These are phyloP conservation scores for Pseudoneurospora amorphoporcata DNA, from an alignment of 495 filamentous ascomycete genomes.

Conservation along the genomic window DNA sequence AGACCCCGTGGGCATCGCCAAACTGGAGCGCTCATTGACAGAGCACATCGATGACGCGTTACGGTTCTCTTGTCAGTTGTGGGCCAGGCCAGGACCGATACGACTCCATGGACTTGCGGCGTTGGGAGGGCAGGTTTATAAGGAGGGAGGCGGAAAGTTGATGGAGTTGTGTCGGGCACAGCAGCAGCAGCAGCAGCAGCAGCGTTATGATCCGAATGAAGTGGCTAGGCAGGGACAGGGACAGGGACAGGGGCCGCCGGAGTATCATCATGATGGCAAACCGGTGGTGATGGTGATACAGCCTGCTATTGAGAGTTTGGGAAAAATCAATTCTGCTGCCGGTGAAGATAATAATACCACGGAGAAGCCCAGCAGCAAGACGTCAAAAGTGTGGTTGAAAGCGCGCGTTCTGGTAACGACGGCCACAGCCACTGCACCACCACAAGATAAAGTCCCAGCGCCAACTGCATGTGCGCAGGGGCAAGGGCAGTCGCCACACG, in stretches of 20 bases:
- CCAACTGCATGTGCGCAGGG: no score
- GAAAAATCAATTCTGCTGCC: no score
- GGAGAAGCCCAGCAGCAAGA: no score
- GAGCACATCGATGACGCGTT: constrained; percentile 12
- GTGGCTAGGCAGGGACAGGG: no score
- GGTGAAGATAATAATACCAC: no score
- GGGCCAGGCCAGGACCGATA: not conserved
- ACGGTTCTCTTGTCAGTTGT: constrained; percentile 6
- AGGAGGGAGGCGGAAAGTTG: not conserved
- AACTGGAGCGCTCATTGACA: constrained; percentile 3
- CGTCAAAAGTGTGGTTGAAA: no score
- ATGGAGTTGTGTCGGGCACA: not conserved
- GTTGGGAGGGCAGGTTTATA: not conserved
- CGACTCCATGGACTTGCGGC: not conserved
- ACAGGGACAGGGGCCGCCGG: not conserved
- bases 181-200: no score
- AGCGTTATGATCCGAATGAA: not conserved
- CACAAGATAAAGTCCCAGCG: no score
- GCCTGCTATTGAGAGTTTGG: not conserved
- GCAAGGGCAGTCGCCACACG: no score
- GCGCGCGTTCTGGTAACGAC: no score
- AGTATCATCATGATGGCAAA: not conserved
- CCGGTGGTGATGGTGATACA: not conserved
- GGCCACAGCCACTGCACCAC: no score
- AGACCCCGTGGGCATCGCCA: constrained; percentile 8